Base-by-base conservation (phyloP, 2,329 filamentous ascomycete species). In the Ophiobolus disseminans region DNA sequence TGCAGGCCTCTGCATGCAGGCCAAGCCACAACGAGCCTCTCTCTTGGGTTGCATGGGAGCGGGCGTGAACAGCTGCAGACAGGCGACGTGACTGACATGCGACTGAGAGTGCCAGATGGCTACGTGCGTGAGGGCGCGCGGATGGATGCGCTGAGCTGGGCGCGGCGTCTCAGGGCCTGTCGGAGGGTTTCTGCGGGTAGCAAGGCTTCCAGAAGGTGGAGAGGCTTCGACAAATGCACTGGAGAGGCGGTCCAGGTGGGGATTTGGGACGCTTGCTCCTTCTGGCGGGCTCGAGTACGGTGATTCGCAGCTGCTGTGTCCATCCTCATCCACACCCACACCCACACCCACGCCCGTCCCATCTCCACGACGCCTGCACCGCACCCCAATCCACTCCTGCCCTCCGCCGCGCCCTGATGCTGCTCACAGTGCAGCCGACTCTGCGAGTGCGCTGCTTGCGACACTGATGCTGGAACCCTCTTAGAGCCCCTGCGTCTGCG, bases 391-490 rank as follows among this genome's bases (percentile, higher is more conserved):
- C 36, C 35, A 45, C 40, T 46, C 45, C 42, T 50, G 26, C 25
- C 25, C 31, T 17, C 19, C 25, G 28, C 47, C 45, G 49, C 51
- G 58, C 58, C 62, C 62, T 44, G 58, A 68, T 69, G 64, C 65
- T 65, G 63, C 64, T 62, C 63, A 48, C 31, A 48, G 52, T 50
- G 56, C 60, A 50, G 55, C 57, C 53, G 36, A 45, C 48, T 56
- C 57, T 64, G 60, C 60, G 64, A 57, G 66, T 58, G 67, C 61
- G 65, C 63, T 68, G 57, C 54, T 56, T 63, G 65, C 63, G 63
- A 67, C 66, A 61, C 63, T 66, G 65, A 66, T 62, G 58, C 65
- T 50, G 48, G 2, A 32, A 11, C 53, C 46, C 16, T 37, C 53
- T 30, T 35, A 40, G 44, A 39, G 44, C 61, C 48, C 57, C 57